A percentile compares a stretch with the other conserved stretches of the same genome.
Conservation (phyloP, 78 protist genomes). For the Dictyostelium intermedium region DNA sequence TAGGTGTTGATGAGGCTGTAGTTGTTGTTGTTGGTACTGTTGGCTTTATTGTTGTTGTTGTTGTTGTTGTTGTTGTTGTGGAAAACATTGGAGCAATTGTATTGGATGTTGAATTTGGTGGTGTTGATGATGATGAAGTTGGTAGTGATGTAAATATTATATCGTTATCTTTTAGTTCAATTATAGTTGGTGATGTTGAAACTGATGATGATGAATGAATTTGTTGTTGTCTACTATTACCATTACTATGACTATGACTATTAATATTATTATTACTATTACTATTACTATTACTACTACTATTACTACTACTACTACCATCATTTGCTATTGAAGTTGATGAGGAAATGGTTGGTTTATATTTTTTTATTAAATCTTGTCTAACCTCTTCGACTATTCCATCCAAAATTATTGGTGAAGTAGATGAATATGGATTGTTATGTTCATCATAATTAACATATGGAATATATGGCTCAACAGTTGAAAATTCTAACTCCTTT, state of each 20-base stretch:
- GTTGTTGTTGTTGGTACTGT: not conserved
- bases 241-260: too few relatives aligned
- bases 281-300: too few relatives aligned
- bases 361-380: not conserved
- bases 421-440: not conserved
- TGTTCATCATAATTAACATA: not conserved
- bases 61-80: not conserved
- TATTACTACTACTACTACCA: too few relatives aligned
- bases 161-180: not conserved
- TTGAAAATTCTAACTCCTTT: not conserved
- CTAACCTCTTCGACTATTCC: not conserved
- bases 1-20: not conserved
- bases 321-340: not conserved
- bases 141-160: not conserved
- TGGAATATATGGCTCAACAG: not conserved
- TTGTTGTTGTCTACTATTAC: not conserved
- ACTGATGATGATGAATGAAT: too few relatives aligned
- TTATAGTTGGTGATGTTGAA: not conserved
- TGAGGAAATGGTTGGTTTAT: not conserved
- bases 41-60: not conserved
- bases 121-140: not conserved
- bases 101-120: not conserved
- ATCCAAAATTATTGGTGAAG: not conserved
- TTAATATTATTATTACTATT: too few relatives aligned
- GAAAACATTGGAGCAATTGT: not conserved